Conservation (phyloP, 768 basidiomycete species). For the Pulveroboletus sp. region DNA sequence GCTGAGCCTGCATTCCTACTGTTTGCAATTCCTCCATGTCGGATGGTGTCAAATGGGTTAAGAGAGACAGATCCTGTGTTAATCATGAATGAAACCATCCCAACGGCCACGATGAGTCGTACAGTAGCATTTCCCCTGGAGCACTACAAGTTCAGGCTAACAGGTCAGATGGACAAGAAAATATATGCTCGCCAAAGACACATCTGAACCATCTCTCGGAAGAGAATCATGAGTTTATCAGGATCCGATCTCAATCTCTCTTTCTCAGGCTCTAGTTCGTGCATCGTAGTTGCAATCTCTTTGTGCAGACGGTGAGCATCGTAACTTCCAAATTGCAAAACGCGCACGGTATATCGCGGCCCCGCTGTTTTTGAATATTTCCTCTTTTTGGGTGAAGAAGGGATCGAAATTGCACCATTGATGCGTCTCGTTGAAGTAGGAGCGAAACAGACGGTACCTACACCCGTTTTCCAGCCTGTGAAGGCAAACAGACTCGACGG, state of each 20-base stretch:
- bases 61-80: slow-evolving; percentile 82
- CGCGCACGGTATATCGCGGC: slow-evolving; percentile 71
- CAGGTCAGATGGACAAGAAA: not conserved
- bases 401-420: slow-evolving; percentile 81
- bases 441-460: slow-evolving; percentile 82
- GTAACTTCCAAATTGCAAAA: not conserved
- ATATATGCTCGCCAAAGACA: slow-evolving; percentile 56
- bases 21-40: slow-evolving; percentile 82
- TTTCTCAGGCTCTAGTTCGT: slow-evolving; percentile 54
- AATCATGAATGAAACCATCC: not conserved
- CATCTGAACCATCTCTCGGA: slow-evolving; percentile 86
- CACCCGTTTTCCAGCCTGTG: not conserved
- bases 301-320: not conserved
- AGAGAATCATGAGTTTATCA: slow-evolving; percentile 57
- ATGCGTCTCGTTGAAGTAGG: slow-evolving; percentile 59
- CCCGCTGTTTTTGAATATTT: slow-evolving; percentile 76
- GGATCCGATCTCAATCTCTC: slow-evolving; percentile 41
- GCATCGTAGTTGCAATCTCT: slow-evolving; percentile 75
- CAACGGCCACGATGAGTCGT: slow-evolving; percentile 12
- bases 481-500: not conserved
- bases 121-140: slow-evolving; percentile 93
- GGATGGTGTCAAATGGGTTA: slow-evolving; percentile 77
- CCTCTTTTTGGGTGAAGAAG: slow-evolving; percentile 73
- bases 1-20: slow-evolving; percentile 77
- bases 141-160: slow-evolving; percentile 1